Percentiles rank a stretch among this genome's conserved stretches.
Conservation (phyloP, 208 protist genomes). For the Crithidia bombi region DNA sequence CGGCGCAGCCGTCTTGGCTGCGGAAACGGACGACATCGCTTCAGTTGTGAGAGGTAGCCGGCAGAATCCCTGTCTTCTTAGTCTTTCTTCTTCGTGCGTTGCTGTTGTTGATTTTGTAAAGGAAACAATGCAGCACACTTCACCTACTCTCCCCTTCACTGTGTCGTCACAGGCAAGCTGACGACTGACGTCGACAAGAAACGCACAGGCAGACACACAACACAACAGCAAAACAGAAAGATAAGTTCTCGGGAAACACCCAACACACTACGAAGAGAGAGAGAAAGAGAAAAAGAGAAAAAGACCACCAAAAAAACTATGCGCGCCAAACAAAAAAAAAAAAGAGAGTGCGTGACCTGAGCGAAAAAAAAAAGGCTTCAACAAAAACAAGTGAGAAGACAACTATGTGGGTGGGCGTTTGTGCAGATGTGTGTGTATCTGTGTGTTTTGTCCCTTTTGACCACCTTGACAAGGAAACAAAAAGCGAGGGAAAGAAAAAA, state of each 20-base stretch:
- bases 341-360: not conserved
- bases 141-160: too few species aligned
- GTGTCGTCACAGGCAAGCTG: too few species aligned
- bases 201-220: too few species aligned
- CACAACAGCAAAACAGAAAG: too few species aligned
- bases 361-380: slow-evolving; percentile 1
- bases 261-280: slow-evolving; percentile 9
- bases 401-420: not conserved
- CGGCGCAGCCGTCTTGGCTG: slow-evolving; percentile 11
- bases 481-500: too few species aligned
- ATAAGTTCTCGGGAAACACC: too few species aligned
- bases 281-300: slow-evolving; percentile 8
- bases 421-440: not conserved
- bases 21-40: slow-evolving; percentile 6
- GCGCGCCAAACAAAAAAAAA: not conserved
- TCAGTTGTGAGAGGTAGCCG: too few species aligned
- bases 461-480: not conserved
- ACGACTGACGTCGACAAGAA: too few species aligned
- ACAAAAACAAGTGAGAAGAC: too few species aligned
- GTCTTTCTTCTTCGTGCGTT: not conserved
- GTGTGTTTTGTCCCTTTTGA: slow-evolving; percentile 8
- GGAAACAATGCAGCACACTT: too few species aligned
- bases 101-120: too few species aligned
- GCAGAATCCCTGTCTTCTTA: not conserved
- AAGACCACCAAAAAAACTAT: not conserved